Evolutionary conservation across 2,329 filamentous ascomycete species (phyloP), one percentile per base, ranked within the genome.

Genomic region (Aspergillus neoniger): DNA sequence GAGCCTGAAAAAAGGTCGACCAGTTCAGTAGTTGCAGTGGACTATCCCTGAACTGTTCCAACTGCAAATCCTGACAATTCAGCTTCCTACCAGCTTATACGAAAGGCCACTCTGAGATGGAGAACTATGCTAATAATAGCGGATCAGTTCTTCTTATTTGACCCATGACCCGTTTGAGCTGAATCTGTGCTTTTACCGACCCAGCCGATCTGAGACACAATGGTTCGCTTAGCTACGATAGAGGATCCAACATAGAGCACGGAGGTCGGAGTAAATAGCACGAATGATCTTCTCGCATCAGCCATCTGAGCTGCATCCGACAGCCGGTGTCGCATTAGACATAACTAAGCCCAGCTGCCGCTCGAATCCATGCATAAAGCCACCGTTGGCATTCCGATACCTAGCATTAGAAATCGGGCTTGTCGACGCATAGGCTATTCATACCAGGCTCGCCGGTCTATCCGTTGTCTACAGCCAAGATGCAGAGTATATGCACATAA

Each of bases 201-300:
- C 47, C 47, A 50, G 47, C 25, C 47, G 47, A 50, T 50, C 47
- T 50, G 47, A 50, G 25, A 50, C 47, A 50, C 23, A 28, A 28
- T 50, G 8, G 15, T 30, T 50, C 25, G 47, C 25, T 50, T 50
- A 36, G 32, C 12, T 14, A 32, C 25, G 17, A 50, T 50, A 28
- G 47, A 30, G 28, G 47, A 30, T 17, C 47, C 47, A 32, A n/a
- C 15, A 44, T 12, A 17, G n/a, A 19, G 41, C 17, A 44, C 19
- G 17, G 17, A 12, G 41, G 9, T 10, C 5, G 17, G 17, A 17
- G 10, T 21, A 12, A 10, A 12, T 30, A 10, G 17, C 41, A 10
- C 41, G 12, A 21, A 21, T 44, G 17, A 10, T 17, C 17, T 23
- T 21, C 47, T 30, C 12, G 25, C 25, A 50, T 19, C 25, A 15